Evolutionary conservation across 2,329 filamentous ascomycete species (phyloP).

Genomic region (Xylaria sp.): DNA sequence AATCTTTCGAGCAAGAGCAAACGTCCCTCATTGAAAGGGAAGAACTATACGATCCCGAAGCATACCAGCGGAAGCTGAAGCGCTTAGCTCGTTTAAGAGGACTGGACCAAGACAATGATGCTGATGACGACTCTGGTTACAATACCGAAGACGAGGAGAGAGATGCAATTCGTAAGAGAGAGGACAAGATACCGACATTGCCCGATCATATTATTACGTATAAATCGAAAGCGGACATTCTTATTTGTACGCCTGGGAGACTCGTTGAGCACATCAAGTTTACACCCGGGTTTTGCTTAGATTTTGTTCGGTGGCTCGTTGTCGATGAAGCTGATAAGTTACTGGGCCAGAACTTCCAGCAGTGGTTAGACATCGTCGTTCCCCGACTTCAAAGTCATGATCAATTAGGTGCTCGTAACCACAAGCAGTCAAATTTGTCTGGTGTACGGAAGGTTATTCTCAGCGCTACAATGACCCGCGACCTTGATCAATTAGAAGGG

Average conservation of each 20-base stretch:
- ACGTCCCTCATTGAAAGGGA: slow-evolving; percentile 55
- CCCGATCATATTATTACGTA: slow-evolving; percentile 73
- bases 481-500: slow-evolving; percentile 81
- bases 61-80: slow-evolving; percentile 55
- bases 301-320: slow-evolving; percentile 85
- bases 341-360: slow-evolving; percentile 90
- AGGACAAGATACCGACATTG: slow-evolving; percentile 53
- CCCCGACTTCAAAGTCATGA: slow-evolving; percentile 64
- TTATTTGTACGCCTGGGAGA: slow-evolving; percentile 91
- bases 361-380: slow-evolving; percentile 83
- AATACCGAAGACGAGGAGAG: slow-evolving; percentile 49
- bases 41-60: slow-evolving; percentile 71
- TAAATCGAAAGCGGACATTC: slow-evolving; percentile 81
- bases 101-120: slow-evolving; percentile 54
- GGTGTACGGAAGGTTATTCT: slow-evolving; percentile 83
- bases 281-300: slow-evolving; percentile 83
- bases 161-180: slow-evolving; percentile 44
- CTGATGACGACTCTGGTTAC: slow-evolving; percentile 51
- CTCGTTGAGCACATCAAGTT: slow-evolving; percentile 90
- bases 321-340: slow-evolving; percentile 95
- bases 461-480: slow-evolving; percentile 91
- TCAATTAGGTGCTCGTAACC: slow-evolving; percentile 63
- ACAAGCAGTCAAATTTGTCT: slow-evolving; percentile 62
- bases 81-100: slow-evolving; percentile 57
- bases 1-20: slow-evolving; percentile 75